Percentiles rank a stretch among this genome's conserved stretches.
Evolutionary conservation across 768 basidiomycete species (phyloP).

Genomic region (Hericium coralloides): DNA sequence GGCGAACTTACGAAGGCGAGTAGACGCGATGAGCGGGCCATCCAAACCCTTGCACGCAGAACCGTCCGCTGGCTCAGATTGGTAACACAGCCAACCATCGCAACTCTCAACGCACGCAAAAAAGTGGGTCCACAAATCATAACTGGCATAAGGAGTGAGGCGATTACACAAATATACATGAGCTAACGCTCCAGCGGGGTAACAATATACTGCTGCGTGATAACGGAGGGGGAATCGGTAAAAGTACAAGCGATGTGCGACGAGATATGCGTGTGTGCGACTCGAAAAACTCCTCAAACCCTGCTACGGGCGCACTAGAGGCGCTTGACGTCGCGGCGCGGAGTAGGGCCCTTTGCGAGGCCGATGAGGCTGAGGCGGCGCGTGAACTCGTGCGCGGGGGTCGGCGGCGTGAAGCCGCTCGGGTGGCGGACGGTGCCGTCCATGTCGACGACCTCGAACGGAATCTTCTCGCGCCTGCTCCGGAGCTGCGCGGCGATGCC

Average conservation of each 20-base stretch:
- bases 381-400: conserved; percentile 18
- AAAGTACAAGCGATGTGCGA: neutral
- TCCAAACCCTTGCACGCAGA: too few species aligned
- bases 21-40: too few species aligned
- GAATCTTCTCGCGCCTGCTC: conserved; percentile 27
- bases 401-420: conserved; percentile 36
- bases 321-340: neutral
- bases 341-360: neutral
- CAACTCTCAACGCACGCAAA: too few species aligned
- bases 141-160: too few species aligned
- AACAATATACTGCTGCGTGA: neutral
- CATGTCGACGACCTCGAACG: conserved; percentile 28
- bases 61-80: too few species aligned
- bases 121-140: too few species aligned
- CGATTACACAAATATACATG: neutral
- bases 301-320: neutral
- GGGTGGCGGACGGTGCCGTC: conserved; percentile 33
- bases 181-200: neutral
- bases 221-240: neutral
- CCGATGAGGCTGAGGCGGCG: neutral
- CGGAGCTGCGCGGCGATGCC: neutral
- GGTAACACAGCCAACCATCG: too few species aligned
- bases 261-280: too few species aligned
- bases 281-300: too few species aligned
- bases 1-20: too few species aligned